These are phyloP conservation scores for Macadamia tetraphylla DNA, from an alignment of 164 flowering plant genomes.

Conservation along the genomic window DNA sequence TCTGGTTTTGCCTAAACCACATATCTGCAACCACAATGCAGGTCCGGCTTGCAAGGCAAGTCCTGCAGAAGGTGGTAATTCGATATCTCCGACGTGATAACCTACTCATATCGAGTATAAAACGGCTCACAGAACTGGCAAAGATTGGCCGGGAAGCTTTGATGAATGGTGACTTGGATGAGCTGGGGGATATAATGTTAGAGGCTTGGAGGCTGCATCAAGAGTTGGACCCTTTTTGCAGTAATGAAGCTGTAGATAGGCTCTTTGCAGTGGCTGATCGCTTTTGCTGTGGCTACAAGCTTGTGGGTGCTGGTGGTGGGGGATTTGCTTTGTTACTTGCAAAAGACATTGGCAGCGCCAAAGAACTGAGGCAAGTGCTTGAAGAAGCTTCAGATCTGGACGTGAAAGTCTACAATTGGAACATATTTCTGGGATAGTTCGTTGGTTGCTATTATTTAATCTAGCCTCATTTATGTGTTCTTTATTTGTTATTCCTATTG, in stretches of 20 bases:
- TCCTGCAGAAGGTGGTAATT: conserved; percentile 84
- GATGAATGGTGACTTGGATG: conserved; percentile 81
- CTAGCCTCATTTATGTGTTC: background rate
- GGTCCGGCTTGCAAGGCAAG: conserved; percentile 95
- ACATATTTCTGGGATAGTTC: conserved; percentile 20
- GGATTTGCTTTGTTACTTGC: conserved; percentile 91
- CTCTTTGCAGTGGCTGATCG: conserved; percentile 63
- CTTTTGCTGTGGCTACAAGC: conserved; percentile 94
- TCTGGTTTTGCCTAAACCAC: background rate
- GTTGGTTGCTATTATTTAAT: background rate
- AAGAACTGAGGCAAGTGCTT: conserved; percentile 40
- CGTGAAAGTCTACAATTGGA: conserved; percentile 70
- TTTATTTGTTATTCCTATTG: too few species aligned
- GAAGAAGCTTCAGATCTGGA: conserved; percentile 44
- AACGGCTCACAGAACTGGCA: conserved; percentile 90
- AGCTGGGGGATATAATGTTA: conserved; percentile 78
- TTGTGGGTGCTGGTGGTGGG: conserved; percentile 98
- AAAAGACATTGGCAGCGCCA: conserved; percentile 46
- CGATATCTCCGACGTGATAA: conserved; percentile 84
- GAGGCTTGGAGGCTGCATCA: conserved; percentile 99
- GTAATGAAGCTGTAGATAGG: conserved; percentile 75
- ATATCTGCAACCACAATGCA: conserved; percentile 14
- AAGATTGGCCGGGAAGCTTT: conserved; percentile 87
- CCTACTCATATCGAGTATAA: conserved; percentile 87
- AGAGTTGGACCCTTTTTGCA: conserved; percentile 92